Evolutionary conservation across 1,139 yeast genomes (phyloP).

Genomic region (Candida sanyaensis): DNA sequence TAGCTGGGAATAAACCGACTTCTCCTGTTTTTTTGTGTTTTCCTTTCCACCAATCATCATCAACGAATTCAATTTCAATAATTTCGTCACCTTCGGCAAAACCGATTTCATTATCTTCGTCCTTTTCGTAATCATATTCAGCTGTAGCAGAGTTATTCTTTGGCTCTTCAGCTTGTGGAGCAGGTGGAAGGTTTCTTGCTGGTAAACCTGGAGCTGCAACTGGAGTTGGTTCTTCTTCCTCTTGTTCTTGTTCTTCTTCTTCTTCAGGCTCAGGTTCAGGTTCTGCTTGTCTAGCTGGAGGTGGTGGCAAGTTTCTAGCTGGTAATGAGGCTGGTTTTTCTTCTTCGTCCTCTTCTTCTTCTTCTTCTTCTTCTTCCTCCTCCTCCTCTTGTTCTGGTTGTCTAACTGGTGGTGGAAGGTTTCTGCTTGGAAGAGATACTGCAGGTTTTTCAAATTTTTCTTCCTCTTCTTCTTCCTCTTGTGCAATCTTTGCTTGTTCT

Average conservation of each 20-base stretch:
- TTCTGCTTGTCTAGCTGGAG: slow-evolving; percentile 17
- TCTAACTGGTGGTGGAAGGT: slow-evolving; percentile 31
- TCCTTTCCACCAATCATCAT: slow-evolving; percentile 86
- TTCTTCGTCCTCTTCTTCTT: slow-evolving; percentile 16
- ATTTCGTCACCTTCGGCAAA: slow-evolving; percentile 67
- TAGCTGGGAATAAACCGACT: slow-evolving; percentile 72
- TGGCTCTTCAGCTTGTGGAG: slow-evolving; percentile 22
- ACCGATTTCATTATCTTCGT: slow-evolving; percentile 73
- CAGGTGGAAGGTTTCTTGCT: slow-evolving; percentile 20
- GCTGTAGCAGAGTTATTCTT: slow-evolving; percentile 52
- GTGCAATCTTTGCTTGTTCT: slow-evolving; percentile 17
- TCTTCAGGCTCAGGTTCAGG: slow-evolving; percentile 17
- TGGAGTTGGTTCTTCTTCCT: slow-evolving; percentile 3
- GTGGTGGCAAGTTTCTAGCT: slow-evolving; percentile 24
- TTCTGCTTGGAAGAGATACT: slow-evolving; percentile 20
- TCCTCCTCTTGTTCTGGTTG: slow-evolving; percentile 21
- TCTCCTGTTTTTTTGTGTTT: slow-evolving; percentile 58
- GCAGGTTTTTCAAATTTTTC: slow-evolving; percentile 23
- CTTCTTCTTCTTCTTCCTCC: slow-evolving; percentile 23
- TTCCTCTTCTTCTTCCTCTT: slow-evolving; percentile 16
- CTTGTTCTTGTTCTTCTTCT: slow-evolving; percentile 21
- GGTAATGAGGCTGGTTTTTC: slow-evolving; percentile 22
- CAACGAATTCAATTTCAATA: slow-evolving; percentile 66
- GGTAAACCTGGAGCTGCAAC: slow-evolving; percentile 16
- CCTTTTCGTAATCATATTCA: slow-evolving; percentile 67